Evolutionary conservation across 192 early-diverging fungal genomes (phyloP), one percentile per base, ranked within the genome.

Genomic region (Spizellomyces sp.): DNA sequence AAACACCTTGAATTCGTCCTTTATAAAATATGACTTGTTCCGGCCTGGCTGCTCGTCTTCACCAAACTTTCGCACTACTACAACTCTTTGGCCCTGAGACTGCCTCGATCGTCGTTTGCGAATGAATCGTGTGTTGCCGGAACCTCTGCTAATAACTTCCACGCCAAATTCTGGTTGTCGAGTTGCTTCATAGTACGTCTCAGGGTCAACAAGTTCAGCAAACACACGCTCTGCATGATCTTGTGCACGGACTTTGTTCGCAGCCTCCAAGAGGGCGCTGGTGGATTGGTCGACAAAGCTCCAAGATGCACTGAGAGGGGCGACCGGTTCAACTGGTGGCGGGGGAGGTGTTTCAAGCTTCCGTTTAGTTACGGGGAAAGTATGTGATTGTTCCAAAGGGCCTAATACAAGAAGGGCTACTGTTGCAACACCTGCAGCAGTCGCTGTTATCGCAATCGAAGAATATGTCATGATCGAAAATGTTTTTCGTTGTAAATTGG

Each of bases 221-320:
- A 63, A 72, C 27, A 72, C 17, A 5, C 19, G 10, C 17, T 72
- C 70, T 22, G 70, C 70, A 47, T 72, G 70, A 22, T 72, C 70
- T 48, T 50, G 19, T 21, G 70, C 61, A 10, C 70, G 61, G 52
- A 64, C 43, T 27, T 45, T 42, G 12, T 55, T 64, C 5, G 70
- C 70, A 41, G 59, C 59, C 42, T 61, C 59, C 15, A 43, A 27
- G 44, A 45, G 70, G 47, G 12, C 45, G 48, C 43, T 54, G 58
- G 58, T 70, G 52, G 70, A 72, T 56, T 72, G 70, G 8, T 72
- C 70, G 60, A 72, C 70, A 48, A 72, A 72, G 48, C 27, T 44
- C 70, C 70, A 72, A 10, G 62, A 64, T n/a, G 70, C 70, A 61
- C 22, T 41, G 14, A 61, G 36, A 36, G 59, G 59, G 14, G 59